These are phyloP conservation scores for Beta vulgaris DNA, from an alignment of 148 eudicot genomes.

Conservation along the genomic window DNA sequence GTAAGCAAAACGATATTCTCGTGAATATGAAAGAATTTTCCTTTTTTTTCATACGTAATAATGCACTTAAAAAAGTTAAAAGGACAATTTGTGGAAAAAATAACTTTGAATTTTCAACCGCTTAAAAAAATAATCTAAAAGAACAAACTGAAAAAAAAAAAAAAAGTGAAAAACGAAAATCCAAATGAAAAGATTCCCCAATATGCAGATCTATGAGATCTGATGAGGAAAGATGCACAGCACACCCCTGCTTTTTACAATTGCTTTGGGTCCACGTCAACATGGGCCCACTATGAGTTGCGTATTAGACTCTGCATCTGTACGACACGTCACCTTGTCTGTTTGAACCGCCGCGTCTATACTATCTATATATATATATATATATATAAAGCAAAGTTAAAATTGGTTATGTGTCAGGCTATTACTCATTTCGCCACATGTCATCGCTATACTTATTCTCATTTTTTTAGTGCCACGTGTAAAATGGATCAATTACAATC, in stretches of 20 bases:
- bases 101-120: neutral
- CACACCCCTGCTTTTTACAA: slow-evolving; percentile 13
- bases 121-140: neutral
- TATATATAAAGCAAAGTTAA: too few species aligned
- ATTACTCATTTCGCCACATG: too few species aligned
- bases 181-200: slow-evolving; percentile 28
- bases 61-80: too few species aligned
- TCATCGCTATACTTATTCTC: too few species aligned
- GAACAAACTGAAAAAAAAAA: neutral
- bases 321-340: slow-evolving; percentile 33
- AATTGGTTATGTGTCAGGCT: too few species aligned
- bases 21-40: too few species aligned
- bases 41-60: too few species aligned
- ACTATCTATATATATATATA: too few species aligned
- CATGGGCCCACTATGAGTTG: slow-evolving; percentile 23
- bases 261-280: slow-evolving; percentile 34
- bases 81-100: neutral
- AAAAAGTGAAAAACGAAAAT: neutral
- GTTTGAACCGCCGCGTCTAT: slow-evolving; percentile 29
- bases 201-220: slow-evolving; percentile 24
- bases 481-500: too few species aligned
- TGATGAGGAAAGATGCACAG: slow-evolving; percentile 25
- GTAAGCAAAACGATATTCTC: too few species aligned
- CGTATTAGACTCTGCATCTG: slow-evolving; percentile 28
- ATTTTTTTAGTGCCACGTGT: too few species aligned